phyloP scores from a whole-genome alignment of 129 eudicot species.

The Lactuca sativa region DNA sequence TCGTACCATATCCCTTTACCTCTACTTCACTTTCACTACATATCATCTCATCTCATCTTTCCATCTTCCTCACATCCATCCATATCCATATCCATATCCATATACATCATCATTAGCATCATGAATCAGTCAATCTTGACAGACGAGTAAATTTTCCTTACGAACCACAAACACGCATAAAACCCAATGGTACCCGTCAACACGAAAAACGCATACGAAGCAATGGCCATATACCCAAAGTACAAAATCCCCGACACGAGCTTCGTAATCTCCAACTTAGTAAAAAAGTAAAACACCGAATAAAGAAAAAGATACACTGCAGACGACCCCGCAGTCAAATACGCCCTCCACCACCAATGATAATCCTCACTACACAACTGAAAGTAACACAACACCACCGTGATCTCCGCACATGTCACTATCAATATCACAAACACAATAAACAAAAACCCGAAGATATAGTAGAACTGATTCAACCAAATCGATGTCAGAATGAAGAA shows the following conservation, averaged over 20 bases:
- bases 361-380: constrained; percentile 94
- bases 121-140: constrained; percentile 76
- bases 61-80: constrained; percentile 19
- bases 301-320: constrained; percentile 80
- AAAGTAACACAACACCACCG: constrained; percentile 81
- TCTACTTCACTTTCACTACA: background rate
- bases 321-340: constrained; percentile 78
- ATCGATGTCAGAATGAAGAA: constrained; percentile 88
- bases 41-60: background rate
- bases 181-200: constrained; percentile 85
- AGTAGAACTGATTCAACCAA: constrained; percentile 89
- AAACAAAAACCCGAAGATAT: constrained; percentile 87
- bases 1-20: background rate
- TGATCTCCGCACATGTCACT: constrained; percentile 82
- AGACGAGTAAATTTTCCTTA: constrained; percentile 79
- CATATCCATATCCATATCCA: no score
- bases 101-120: constrained; percentile 5
- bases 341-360: constrained; percentile 96
- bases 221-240: constrained; percentile 81
- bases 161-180: constrained; percentile 89
- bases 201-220: constrained; percentile 81
- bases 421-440: constrained; percentile 77
- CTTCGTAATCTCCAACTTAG: constrained; percentile 79
- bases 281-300: constrained; percentile 78
- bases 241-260: constrained; percentile 78